These are phyloP conservation scores for Cryomyces minteri DNA, from an alignment of 495 filamentous ascomycete genomes.

Conservation along the genomic window DNA sequence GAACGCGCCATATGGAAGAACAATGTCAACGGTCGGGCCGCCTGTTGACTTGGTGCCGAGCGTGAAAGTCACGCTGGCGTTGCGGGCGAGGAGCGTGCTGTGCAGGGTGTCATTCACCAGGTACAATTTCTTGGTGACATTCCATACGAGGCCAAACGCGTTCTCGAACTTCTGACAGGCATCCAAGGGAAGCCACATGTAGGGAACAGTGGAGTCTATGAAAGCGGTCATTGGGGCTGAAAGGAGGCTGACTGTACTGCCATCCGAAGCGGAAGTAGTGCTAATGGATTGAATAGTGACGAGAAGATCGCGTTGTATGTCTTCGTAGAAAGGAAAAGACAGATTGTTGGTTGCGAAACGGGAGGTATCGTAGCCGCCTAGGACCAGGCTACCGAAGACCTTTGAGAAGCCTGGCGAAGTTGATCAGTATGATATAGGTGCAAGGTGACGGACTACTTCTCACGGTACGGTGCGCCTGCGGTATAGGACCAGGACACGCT, in stretches of 20 bases:
- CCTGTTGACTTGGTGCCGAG: conserved; percentile 25
- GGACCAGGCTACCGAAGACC: conserved; percentile 34
- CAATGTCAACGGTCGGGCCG: conserved; percentile 31
- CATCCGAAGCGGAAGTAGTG: conserved; percentile 21
- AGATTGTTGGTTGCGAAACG: conserved; percentile 36
- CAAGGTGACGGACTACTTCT: background rate
- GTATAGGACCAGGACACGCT: conserved; percentile 45
- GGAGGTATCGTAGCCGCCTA: conserved; percentile 45
- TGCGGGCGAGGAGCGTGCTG: conserved; percentile 3
- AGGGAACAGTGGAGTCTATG: conserved; percentile 50
- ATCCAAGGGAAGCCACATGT: conserved; percentile 42
- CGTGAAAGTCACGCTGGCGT: conserved; percentile 33
- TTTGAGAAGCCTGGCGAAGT: conserved; percentile 21
- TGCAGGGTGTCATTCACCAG: conserved; percentile 15
- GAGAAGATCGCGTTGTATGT: conserved; percentile 29
- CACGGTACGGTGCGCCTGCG: conserved; percentile 44
- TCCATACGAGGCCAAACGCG: conserved; percentile 38
- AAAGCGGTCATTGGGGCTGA: conserved; percentile 19
- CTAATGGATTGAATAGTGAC: conserved; percentile 34
- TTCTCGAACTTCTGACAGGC: conserved; percentile 45
- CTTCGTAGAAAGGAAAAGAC: conserved; percentile 32
- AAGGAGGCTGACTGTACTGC: conserved; percentile 16
- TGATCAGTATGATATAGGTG: conserved; percentile 15
- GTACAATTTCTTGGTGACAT: conserved; percentile 29
- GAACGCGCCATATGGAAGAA: conserved; percentile 44